These are phyloP conservation scores for Rehmannia glutinosa DNA, from an alignment of 257 asterid genomes.

Conservation along the genomic window DNA sequence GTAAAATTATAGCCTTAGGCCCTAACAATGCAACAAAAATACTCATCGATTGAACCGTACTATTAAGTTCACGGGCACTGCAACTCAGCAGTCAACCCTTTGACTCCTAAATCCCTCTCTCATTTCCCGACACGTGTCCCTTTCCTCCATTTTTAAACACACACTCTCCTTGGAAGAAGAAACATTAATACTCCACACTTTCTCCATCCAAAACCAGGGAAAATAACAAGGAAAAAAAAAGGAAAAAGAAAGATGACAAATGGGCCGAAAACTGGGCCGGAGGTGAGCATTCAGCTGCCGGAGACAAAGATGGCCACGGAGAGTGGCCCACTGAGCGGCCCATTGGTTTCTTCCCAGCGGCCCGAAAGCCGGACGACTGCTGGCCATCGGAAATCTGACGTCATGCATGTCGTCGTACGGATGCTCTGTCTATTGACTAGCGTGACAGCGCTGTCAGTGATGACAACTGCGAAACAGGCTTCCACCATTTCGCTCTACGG, in stretches of 20 bases:
- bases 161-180: neutral
- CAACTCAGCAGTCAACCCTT: conserved; percentile 11
- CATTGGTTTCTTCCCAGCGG: conserved; percentile 15
- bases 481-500: conserved; percentile 73
- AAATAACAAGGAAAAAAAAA: neutral
- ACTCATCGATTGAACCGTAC: conserved; percentile 5
- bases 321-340: conserved; percentile 25
- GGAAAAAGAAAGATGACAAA: conserved; percentile 23
- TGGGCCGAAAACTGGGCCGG: conserved; percentile 33
- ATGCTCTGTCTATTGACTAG: conserved; percentile 50
- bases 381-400: conserved; percentile 34
- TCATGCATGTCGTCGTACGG: conserved; percentile 43
- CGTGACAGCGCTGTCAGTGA: conserved; percentile 54
- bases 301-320: conserved; percentile 41
- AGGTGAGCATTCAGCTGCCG: conserved; percentile 57
- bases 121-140: conserved; percentile 31
- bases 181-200: conserved; percentile 6
- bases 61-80: conserved; percentile 32
- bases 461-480: conserved; percentile 65
- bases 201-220: neutral
- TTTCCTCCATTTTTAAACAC: conserved; percentile 8
- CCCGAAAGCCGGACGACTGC: neutral
- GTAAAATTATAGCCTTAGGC: too few relatives aligned
- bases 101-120: conserved; percentile 11
- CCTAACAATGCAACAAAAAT: neutral